phyloP scores from a whole-genome alignment of 2,329 filamentous ascomycete species.

The Apiospora koreana region DNA sequence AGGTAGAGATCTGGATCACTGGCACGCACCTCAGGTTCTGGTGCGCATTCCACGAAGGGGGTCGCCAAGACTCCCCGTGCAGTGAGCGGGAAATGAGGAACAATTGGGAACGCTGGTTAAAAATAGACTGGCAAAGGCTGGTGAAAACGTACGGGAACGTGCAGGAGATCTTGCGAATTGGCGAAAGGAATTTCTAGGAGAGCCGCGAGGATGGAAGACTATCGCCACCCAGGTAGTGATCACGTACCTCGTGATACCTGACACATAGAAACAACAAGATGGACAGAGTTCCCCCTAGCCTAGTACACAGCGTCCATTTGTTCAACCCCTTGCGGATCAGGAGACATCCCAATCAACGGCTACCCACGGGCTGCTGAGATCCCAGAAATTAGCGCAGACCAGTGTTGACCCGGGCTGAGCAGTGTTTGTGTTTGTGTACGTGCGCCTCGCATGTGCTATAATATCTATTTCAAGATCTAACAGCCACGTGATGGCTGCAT shows the following conservation, averaged over 20 bases:
- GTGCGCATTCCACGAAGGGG: constrained; percentile 41
- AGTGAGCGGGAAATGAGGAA: not conserved
- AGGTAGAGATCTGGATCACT: constrained; percentile 39
- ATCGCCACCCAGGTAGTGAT: not conserved
- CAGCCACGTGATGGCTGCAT: not conserved
- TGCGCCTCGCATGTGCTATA: not conserved
- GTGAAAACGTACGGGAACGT: constrained; percentile 11
- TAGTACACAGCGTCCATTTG: not conserved
- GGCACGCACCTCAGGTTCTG: constrained; percentile 38
- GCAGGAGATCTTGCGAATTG: not conserved
- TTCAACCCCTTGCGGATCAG: not conserved
- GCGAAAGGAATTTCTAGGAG: not conserved
- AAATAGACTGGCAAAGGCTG: constrained; percentile 14
- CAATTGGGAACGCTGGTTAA: constrained; percentile 10
- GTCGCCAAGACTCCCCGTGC: not conserved
- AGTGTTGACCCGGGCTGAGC: not conserved
- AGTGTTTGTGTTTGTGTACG: not conserved
- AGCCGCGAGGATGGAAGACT: not conserved
- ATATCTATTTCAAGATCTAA: not conserved
- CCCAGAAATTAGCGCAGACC: not conserved
- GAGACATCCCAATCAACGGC: not conserved
- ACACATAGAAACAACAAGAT: not conserved
- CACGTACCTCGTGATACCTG: not conserved
- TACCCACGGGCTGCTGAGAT: not conserved
- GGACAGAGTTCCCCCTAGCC: not conserved